Evolutionary conservation across 805 yeast genomes (phyloP), one percentile per base, ranked within the genome.

Genomic region (Sporopachydermia quercuum): DNA sequence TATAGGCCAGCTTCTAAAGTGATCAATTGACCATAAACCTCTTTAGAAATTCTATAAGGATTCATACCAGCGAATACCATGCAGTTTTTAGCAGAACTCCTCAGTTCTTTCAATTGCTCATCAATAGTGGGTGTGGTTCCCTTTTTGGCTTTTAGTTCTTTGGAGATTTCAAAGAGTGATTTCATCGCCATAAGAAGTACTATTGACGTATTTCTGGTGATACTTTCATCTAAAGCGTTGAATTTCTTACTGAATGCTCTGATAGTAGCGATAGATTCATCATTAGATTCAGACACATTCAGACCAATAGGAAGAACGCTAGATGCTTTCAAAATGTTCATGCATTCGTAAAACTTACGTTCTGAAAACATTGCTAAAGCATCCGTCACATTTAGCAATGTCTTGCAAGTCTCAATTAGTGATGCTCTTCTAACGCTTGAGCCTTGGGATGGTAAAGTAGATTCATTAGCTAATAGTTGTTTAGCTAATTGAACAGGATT

Each of bases 41-140:
- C 58, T 42, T 79, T 60, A 5, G 96, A 94, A 93, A 87, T 84
- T 55, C 80, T 78, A 59, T 82, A 86, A 60, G 84, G 94, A 30
- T 87, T 78, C 77, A 89, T 80, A 44, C 96, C 97, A 4, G 96
- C 94, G 56, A 80, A 89, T 3, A 87, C 74, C 86, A 87, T 85
- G 57, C 94, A 81, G 57, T 85, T 85, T 56, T 76, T 79, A 2
- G 94, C 85, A 46, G 79, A 66, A 45, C 68, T 69, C 39, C 66
- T 65, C 51, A 84, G 61, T 35, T 73, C 70, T 3, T 57, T 63
- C 15, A 70, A 58, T 53, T 77, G 80, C 42, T 70, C 73, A 35
- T 65, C 69, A 43, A 70, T 71, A 8, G 70, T 63, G 2, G 63
- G 51, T 5, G 68, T 62, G 30, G 63, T 63, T 47, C 61, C 73